These are phyloP conservation scores for Colletotrichum costaricense DNA, from an alignment of 2,329 filamentous ascomycete species.

Conservation along the genomic window DNA sequence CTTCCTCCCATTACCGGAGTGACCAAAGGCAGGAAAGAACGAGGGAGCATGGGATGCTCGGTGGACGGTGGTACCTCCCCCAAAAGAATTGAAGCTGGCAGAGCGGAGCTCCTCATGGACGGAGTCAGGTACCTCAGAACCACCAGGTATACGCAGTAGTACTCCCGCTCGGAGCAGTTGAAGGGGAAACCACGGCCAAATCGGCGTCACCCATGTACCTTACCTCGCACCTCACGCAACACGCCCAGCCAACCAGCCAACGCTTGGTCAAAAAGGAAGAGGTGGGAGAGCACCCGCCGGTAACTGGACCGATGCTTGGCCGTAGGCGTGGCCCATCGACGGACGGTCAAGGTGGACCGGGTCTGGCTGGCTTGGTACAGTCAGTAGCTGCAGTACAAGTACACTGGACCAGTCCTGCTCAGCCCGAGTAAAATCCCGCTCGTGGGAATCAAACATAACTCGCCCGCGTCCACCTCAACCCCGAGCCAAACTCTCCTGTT, in stretches of 20 bases:
- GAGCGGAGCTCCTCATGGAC: constrained; percentile 10
- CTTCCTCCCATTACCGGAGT: neutral
- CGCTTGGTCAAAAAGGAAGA: neutral
- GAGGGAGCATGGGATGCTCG: neutral
- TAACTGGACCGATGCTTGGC: constrained; percentile 2
- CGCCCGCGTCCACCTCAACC: constrained; percentile 23
- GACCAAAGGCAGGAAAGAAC: neutral
- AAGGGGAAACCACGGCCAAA: neutral
- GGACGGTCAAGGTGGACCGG: constrained; percentile 2
- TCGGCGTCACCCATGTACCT: constrained; percentile 7
- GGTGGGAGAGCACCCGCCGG: neutral
- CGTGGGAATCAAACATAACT: constrained; percentile 33
- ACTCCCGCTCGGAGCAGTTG: neutral
- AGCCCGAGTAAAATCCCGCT: constrained; percentile 36
- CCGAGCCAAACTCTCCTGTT: constrained; percentile 9
- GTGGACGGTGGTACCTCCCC: neutral
- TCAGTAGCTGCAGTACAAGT: neutral
- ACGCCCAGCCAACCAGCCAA: neutral
- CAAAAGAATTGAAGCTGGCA: neutral
- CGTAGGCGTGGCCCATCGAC: neutral
- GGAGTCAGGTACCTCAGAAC: no score
- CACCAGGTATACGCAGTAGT: neutral
- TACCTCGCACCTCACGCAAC: constrained; percentile 1
- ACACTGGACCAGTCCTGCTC: neutral
- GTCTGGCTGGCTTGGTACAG: neutral